These are phyloP conservation scores for Isabelozyma heimii DNA, from an alignment of 805 yeast genomes.

Conservation along the genomic window DNA sequence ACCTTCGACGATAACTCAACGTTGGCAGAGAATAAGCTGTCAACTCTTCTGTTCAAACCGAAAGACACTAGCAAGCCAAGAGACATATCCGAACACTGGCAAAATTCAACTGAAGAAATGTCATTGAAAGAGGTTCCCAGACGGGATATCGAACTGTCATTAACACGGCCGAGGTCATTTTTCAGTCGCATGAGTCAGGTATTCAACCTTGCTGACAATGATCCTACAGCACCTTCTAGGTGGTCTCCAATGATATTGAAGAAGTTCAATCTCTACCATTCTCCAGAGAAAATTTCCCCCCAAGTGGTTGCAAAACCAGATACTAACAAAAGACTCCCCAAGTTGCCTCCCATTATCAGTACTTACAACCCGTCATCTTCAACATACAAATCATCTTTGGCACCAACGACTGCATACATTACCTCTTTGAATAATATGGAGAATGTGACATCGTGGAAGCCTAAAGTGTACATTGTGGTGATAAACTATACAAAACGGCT, in stretches of 20 bases:
- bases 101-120: neutral
- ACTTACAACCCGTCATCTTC: neutral
- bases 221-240: neutral
- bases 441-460: neutral
- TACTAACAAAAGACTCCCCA: conserved; percentile 13
- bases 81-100: neutral
- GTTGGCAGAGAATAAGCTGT: neutral
- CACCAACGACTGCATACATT: too few species aligned
- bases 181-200: neutral
- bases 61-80: neutral
- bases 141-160: neutral
- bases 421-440: too few species aligned
- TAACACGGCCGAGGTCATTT: neutral
- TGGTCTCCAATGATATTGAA: conserved; percentile 31
- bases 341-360: conserved; percentile 11
- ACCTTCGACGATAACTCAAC: neutral
- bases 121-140: neutral
- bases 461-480: conserved; percentile 11
- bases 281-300: neutral
- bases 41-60: neutral
- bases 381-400: neutral
- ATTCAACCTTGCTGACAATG: neutral
- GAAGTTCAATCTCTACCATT: conserved; percentile 26
- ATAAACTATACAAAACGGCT: conserved; percentile 24
- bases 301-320: neutral